phyloP scores from a whole-genome alignment of 768 basidiomycete species.

The Flagelloscypha sp. region DNA sequence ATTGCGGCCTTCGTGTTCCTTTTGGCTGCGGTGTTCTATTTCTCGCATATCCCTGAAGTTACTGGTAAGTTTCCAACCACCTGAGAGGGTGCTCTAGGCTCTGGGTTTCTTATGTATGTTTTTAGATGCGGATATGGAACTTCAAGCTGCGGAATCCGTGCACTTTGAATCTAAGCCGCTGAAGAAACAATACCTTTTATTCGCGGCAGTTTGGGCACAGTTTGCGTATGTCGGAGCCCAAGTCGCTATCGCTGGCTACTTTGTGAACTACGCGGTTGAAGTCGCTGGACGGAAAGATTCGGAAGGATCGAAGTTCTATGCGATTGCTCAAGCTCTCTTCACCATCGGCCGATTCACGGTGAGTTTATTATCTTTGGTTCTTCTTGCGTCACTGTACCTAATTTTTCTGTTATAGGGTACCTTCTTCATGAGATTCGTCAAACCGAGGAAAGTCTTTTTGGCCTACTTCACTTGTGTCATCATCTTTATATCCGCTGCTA shows the following conservation, averaged over 20 bases:
- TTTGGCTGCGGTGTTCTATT: slow-evolving; percentile 24
- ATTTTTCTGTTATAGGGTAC: too few relatives aligned
- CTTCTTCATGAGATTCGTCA: slow-evolving; percentile 22
- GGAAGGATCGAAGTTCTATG: slow-evolving; percentile 22
- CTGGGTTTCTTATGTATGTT: background rate
- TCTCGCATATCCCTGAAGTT: slow-evolving; percentile 26
- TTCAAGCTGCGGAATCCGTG: slow-evolving; percentile 25
- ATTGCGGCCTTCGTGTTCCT: slow-evolving; percentile 25
- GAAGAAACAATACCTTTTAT: slow-evolving; percentile 21
- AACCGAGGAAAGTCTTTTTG: slow-evolving; percentile 22
- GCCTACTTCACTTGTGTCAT: slow-evolving; percentile 20
- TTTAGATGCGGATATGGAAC: slow-evolving; percentile 25
- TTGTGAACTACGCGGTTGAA: slow-evolving; percentile 27
- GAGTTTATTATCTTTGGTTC: too few relatives aligned
- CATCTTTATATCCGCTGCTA: slow-evolving; percentile 21
- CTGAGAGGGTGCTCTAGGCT: too few relatives aligned
- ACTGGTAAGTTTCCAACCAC: slow-evolving; percentile 20
- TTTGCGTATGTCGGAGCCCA: slow-evolving; percentile 26
- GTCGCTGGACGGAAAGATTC: slow-evolving; percentile 18
- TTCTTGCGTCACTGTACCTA: too few relatives aligned
- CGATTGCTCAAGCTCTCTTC: slow-evolving; percentile 25
- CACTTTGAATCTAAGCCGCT: slow-evolving; percentile 21
- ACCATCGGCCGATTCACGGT: slow-evolving; percentile 24
- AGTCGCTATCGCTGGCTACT: slow-evolving; percentile 25
- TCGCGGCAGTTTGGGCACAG: slow-evolving; percentile 25